Evolutionary conservation across 352 stramenopile genomes (phyloP), one percentile per base, ranked within the genome.

Genomic region (Phytophthora sp.): DNA sequence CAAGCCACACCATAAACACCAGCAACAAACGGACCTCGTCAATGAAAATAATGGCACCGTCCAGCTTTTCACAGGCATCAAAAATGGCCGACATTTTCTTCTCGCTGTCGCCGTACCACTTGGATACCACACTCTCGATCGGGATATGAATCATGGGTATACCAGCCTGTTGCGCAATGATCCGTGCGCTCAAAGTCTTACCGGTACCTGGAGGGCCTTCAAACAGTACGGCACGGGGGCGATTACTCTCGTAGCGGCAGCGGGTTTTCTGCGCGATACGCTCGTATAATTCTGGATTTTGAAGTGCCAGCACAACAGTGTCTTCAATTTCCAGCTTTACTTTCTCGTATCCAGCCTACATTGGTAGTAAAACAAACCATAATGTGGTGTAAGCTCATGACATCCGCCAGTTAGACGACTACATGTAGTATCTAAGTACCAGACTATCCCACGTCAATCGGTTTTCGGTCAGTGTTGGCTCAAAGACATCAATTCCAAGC

Each of bases 41-140:
- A 67, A 98, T 97, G 55, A 98, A 98, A 66, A 98, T 96, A 67
- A 98, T 97, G 16, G 89, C 88, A 9, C 88, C 90, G 42, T 95
- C 86, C 21, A 98, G 73, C 66, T 97, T 93, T 57, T 98, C 89
- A 62, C 91, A 98, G 0, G 90, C 86, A 45, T 98, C 93, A 70
- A 98, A 97, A 44, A 98, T 98, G n/a, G 87, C 72, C 45, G 86
- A 93, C 77, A 98, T 93, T 50, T 96, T 95, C 74, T 97, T 98
- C 66, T 98, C 93, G 77, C 91, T 98, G 58, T 98, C 94, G 18
- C 94, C 94, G 52, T 98, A 98, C 88, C 89, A 98, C 67, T 98
- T 98, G 26, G 89, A 97, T 33, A 98, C 90, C 45, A 98, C 87
- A 59, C 84, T 96, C 70, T 98, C 94, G 31, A 98, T 95, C 0